These are phyloP conservation scores for Alternaria novae-zelandiae DNA, from an alignment of 2,329 filamentous ascomycete genomes.

Conservation along the genomic window DNA sequence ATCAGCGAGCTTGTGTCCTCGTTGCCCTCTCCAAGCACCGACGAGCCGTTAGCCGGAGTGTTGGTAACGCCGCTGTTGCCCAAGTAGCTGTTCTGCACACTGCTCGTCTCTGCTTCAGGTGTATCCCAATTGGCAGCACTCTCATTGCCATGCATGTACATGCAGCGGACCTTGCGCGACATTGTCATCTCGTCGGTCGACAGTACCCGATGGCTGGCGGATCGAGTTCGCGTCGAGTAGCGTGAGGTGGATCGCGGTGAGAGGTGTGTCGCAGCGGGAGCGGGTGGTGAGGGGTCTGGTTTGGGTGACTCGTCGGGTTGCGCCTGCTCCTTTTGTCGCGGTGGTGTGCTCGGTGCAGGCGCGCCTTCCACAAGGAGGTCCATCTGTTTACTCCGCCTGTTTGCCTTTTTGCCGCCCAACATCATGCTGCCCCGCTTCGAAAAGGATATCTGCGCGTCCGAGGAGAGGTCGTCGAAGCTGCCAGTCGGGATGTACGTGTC, in stretches of 20 bases:
- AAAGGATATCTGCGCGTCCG: conserved; percentile 61
- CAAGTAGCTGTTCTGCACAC: conserved; percentile 27
- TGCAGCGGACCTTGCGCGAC: conserved; percentile 67
- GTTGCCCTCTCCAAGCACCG: conserved; percentile 25
- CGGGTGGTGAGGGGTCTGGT: conserved; percentile 26
- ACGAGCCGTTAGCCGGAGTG: conserved; percentile 35
- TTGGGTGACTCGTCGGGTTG: conserved; percentile 9
- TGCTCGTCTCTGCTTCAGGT: conserved; percentile 29
- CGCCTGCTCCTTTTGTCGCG: conserved; percentile 19
- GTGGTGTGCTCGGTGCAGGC: conserved; percentile 22
- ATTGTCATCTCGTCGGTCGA: conserved; percentile 70
- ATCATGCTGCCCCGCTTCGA: conserved; percentile 67
- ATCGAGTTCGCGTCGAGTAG: conserved; percentile 42
- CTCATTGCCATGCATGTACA: conserved; percentile 69
- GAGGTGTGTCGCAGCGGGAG: conserved; percentile 32
- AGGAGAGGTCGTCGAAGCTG: conserved; percentile 59
- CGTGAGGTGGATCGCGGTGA: conserved; percentile 47
- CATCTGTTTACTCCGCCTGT: conserved; percentile 41
- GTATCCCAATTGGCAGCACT: conserved; percentile 55
- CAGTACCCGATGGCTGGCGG: conserved; percentile 56
- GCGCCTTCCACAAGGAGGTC: conserved; percentile 29
- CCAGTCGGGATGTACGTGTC: conserved; percentile 63
- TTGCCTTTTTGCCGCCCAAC: conserved; percentile 60
- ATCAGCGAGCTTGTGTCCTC: conserved; percentile 39
- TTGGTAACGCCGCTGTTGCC: conserved; percentile 31